Conservation (phyloP, 2,329 filamentous ascomycete genomes). For the Polychaeton citri region DNA sequence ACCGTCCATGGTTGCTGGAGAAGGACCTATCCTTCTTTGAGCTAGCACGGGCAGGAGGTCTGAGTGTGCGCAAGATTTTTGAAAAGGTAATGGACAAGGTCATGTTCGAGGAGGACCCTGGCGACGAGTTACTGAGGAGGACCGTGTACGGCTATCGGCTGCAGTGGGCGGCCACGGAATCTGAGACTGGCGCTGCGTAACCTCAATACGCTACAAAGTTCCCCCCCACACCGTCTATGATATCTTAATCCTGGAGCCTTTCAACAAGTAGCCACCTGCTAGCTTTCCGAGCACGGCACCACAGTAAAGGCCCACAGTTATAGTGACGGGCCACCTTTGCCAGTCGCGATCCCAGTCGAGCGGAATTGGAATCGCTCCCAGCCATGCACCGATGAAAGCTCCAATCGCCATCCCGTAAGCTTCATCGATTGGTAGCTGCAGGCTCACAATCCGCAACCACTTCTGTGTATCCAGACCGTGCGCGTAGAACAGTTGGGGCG, state of each 20-base stretch:
- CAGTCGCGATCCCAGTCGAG: slow-evolving; percentile 98
- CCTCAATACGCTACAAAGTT: neutral
- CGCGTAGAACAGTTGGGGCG: slow-evolving; percentile 72
- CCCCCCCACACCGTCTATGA: slow-evolving; percentile 12
- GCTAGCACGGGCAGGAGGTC: slow-evolving; percentile 54
- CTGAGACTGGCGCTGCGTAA: neutral
- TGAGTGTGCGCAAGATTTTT: slow-evolving; percentile 64
- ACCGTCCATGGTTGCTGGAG: slow-evolving; percentile 77
- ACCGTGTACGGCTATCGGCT: slow-evolving; percentile 72
- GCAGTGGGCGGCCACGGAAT: slow-evolving; percentile 38
- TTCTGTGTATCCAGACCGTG: slow-evolving; percentile 61
- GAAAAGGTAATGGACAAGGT: slow-evolving; percentile 74
- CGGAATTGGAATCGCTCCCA: slow-evolving; percentile 88
- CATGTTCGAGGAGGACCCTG: slow-evolving; percentile 80
- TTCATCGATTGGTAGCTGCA: slow-evolving; percentile 65
- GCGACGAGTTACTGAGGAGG: slow-evolving; percentile 66
- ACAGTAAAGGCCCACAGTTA: slow-evolving; percentile 67
- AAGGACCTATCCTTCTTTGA: slow-evolving; percentile 84
- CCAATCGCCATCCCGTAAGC: slow-evolving; percentile 74
- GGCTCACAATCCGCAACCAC: slow-evolving; percentile 58
- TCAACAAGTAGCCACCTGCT: slow-evolving; percentile 37
- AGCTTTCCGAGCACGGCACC: slow-evolving; percentile 63
- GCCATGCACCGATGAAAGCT: slow-evolving; percentile 68
- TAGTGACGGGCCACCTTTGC: slow-evolving; percentile 95
- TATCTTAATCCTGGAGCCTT: slow-evolving; percentile 33